These are phyloP conservation scores for Fraxinus ornus DNA, from an alignment of 305 asterid species.

Conservation along the genomic window DNA sequence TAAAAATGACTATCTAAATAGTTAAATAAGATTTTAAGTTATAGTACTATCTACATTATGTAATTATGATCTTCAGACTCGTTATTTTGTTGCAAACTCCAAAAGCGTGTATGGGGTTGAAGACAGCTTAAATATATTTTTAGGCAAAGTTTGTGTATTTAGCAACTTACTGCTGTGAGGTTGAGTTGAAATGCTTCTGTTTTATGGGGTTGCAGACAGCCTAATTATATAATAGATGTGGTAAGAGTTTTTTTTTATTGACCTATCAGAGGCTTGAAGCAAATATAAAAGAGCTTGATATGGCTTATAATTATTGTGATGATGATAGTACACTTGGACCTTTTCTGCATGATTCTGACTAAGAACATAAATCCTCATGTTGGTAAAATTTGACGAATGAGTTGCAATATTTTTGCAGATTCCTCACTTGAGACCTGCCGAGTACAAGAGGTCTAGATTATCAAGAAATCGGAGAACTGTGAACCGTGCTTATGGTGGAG, in stretches of 20 bases:
- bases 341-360: background rate
- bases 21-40: too few relatives aligned
- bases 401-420: conserved; percentile 36
- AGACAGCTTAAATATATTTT: too few relatives aligned
- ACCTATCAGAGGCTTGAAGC: background rate
- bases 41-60: too few relatives aligned
- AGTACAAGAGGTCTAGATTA: conserved; percentile 76
- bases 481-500: conserved; percentile 84
- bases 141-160: background rate
- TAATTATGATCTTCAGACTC: too few relatives aligned
- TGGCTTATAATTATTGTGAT: background rate
- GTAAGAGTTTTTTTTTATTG: background rate
- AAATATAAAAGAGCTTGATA: background rate
- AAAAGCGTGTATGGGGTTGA: too few relatives aligned
- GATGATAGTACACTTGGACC: background rate
- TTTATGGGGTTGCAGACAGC: background rate
- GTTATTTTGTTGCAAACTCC: too few relatives aligned
- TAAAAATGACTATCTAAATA: too few relatives aligned
- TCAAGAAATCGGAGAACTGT: conserved; percentile 78
- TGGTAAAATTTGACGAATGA: background rate
- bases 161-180: background rate
- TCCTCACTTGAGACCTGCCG: conserved; percentile 82
- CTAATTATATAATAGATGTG: background rate
- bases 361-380: background rate
- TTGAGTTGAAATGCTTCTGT: background rate